Percentiles rank a stretch among this genome's conserved stretches.
Conservation (phyloP, 208 protist genomes). For the Leishmania lainsoni region DNA sequence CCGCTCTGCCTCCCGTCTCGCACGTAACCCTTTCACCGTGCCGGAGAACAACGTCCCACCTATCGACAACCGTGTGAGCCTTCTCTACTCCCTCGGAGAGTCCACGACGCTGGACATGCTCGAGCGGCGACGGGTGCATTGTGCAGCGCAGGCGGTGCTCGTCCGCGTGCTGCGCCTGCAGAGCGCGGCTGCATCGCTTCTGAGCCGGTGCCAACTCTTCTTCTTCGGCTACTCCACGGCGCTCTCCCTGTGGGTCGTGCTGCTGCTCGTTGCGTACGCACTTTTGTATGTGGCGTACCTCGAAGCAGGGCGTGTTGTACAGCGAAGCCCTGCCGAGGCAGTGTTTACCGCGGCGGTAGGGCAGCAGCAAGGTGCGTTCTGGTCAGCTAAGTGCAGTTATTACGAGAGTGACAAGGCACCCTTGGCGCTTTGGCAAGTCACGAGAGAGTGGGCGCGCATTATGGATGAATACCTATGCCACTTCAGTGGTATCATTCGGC, state of each 20-base stretch:
- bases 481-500: background rate
- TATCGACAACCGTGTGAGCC: conserved; percentile 27
- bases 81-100: conserved; percentile 54
- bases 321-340: background rate
- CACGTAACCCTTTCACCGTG: conserved; percentile 7
- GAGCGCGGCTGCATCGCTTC: conserved; percentile 34
- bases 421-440: background rate
- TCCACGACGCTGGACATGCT: conserved; percentile 39
- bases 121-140: conserved; percentile 41
- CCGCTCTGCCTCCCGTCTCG: conserved; percentile 4
- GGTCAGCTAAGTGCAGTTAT: background rate
- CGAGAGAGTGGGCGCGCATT: background rate
- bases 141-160: conserved; percentile 43
- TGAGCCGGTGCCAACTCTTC: conserved; percentile 47
- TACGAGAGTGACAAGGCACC: background rate
- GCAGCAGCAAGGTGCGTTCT: background rate
- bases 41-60: conserved; percentile 21
- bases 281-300: conserved; percentile 23
- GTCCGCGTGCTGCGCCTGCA: conserved; percentile 56
- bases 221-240: conserved; percentile 51
- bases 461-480: background rate
- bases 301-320: conserved; percentile 9
- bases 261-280: conserved; percentile 25
- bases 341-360: background rate
- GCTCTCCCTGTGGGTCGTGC: conserved; percentile 40